phyloP scores from a whole-genome alignment of 371 early-diverging fungal species.

The Apophysomyces trapeziformis region DNA sequence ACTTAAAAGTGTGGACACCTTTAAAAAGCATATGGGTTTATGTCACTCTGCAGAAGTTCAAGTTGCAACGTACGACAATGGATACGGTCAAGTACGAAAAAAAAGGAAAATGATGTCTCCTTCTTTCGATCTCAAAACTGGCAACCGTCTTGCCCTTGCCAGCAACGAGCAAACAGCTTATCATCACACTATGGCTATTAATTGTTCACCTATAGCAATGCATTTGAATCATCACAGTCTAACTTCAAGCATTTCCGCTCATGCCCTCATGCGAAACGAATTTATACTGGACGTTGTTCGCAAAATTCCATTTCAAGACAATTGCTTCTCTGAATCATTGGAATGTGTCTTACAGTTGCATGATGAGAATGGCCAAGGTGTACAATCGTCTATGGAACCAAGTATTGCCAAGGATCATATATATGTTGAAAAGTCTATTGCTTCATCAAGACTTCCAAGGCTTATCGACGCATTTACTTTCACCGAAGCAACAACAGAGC shows the following conservation, averaged over 20 bases:
- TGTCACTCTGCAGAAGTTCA: background rate
- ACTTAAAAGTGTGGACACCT: background rate
- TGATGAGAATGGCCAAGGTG: background rate
- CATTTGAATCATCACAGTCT: background rate
- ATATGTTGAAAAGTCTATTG: background rate
- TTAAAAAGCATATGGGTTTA: background rate
- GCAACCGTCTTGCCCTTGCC: background rate
- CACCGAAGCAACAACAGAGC: background rate
- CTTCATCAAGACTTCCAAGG: background rate
- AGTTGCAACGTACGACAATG: background rate
- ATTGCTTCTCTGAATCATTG: background rate
- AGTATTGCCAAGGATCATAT: background rate
- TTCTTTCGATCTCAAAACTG: background rate
- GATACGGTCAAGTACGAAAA: background rate
- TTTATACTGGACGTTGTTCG: background rate
- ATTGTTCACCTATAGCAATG: constrained; percentile 1
- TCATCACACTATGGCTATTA: background rate
- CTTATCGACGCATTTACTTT: background rate
- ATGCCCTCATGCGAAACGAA: background rate
- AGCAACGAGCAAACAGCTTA: background rate
- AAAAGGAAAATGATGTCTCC: background rate
- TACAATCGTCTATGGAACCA: background rate
- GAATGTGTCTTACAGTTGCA: background rate
- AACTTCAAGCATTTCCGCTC: background rate
- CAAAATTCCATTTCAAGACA: background rate